These are phyloP conservation scores for Dioscorea zingiberensis DNA, from an alignment of 106 monocot species.

Conservation along the genomic window DNA sequence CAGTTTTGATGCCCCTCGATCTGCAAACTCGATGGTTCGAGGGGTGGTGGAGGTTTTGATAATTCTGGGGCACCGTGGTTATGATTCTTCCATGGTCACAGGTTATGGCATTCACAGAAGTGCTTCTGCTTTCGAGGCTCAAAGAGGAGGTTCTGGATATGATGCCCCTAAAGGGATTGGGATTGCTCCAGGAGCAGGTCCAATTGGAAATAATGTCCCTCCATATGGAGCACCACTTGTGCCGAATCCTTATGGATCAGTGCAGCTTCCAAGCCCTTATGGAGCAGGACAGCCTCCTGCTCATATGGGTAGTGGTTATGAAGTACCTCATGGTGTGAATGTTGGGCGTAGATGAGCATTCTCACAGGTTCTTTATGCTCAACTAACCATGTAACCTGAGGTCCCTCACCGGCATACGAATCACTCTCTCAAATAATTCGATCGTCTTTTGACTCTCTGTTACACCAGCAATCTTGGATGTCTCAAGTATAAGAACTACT, in stretches of 20 bases:
- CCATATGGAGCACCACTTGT: background rate
- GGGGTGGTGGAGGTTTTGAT: background rate
- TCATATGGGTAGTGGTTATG: background rate
- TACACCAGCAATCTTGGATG: no score
- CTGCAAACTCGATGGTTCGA: background rate
- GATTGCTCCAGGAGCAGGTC: background rate
- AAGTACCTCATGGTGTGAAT: background rate
- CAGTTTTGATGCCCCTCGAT: background rate
- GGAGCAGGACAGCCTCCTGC: background rate
- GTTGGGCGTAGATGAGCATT: background rate
- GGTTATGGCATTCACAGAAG: background rate
- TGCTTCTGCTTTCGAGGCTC: background rate
- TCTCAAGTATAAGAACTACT: no score
- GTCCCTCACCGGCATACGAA: no score
- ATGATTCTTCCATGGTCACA: background rate
- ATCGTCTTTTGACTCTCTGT: no score
- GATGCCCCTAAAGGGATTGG: background rate
- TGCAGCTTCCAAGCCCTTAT: no score
- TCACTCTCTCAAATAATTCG: no score
- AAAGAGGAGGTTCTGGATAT: background rate
- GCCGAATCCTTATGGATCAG: background rate
- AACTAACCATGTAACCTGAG: no score
- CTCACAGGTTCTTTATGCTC: no score
- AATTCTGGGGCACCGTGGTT: background rate
- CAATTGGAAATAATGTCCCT: background rate